These are phyloP conservation scores for Lactifluus volemus DNA, from an alignment of 768 basidiomycete species.

Conservation along the genomic window DNA sequence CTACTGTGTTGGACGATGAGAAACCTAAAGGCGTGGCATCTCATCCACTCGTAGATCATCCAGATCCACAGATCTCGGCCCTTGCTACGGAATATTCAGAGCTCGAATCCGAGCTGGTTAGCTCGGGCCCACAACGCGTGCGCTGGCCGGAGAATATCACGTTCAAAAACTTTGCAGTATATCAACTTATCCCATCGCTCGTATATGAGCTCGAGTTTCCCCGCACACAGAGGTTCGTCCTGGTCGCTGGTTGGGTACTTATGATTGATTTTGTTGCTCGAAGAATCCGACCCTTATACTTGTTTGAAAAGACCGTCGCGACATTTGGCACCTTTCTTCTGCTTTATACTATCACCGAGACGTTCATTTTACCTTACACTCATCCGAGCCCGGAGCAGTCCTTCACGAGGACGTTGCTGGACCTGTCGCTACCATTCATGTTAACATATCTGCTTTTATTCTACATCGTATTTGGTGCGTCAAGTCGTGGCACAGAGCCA, in stretches of 20 bases:
- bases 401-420: constrained; percentile 67
- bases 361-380: constrained; percentile 81
- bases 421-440: constrained; percentile 91
- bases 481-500: background rate
- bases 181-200: constrained; percentile 82
- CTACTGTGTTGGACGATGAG: background rate
- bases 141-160: constrained; percentile 84
- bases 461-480: constrained; percentile 74
- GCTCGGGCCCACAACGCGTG: constrained; percentile 55
- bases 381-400: constrained; percentile 57
- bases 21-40: constrained; percentile 23
- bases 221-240: constrained; percentile 64
- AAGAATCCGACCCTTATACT: constrained; percentile 70
- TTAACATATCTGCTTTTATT: constrained; percentile 82
- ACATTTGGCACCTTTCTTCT: constrained; percentile 95
- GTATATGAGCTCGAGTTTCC: constrained; percentile 98
- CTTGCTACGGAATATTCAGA: constrained; percentile 73
- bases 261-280: background rate
- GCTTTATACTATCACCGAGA: constrained; percentile 89
- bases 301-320: constrained; percentile 62
- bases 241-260: background rate
- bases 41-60: constrained; percentile 56
- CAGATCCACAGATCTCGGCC: constrained; percentile 50
- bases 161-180: constrained; percentile 72
- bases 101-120: constrained; percentile 65